Percentiles rank a stretch among this genome's conserved stretches.
Evolutionary conservation across 2,329 filamentous ascomycete species (phyloP).

Genomic region (Microdochium trichocladiopsis): DNA sequence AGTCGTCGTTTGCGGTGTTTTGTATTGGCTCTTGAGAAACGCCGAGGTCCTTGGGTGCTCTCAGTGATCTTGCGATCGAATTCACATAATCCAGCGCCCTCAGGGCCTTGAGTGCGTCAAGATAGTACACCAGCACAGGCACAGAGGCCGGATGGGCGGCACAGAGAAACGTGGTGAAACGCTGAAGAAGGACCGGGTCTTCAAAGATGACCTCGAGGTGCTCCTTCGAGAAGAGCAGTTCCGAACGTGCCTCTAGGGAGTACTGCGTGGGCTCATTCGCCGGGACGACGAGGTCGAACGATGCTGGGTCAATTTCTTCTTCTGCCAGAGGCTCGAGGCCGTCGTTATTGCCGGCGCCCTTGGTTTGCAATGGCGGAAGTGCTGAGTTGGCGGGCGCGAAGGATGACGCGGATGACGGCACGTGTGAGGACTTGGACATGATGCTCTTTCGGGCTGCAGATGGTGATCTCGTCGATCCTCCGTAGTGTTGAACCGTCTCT

Average conservation of each 20-base stretch:
- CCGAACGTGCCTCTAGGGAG: conserved; percentile 56
- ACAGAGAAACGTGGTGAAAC: conserved; percentile 62
- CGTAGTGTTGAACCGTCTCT: neutral
- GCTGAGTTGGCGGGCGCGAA: conserved; percentile 6
- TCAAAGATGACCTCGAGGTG: conserved; percentile 61
- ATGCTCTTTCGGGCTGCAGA: conserved; percentile 17
- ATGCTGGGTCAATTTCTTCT: conserved; percentile 28
- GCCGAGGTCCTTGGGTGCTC: conserved; percentile 44
- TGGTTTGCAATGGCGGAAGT: conserved; percentile 16
- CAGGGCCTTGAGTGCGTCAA: conserved; percentile 64
- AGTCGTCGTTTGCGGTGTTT: conserved; percentile 46
- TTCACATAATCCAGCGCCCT: conserved; percentile 67
- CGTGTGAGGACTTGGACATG: conserved; percentile 15
- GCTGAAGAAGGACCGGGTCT: conserved; percentile 53
- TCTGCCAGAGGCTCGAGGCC: conserved; percentile 25
- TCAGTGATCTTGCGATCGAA: conserved; percentile 54
- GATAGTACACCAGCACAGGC: conserved; percentile 62
- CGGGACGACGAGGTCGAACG: conserved; percentile 37
- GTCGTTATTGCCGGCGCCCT: conserved; percentile 16
- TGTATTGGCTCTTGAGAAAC: conserved; percentile 45
- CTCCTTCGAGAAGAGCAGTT: conserved; percentile 57
- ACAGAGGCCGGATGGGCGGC: conserved; percentile 53
- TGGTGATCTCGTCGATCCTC: conserved; percentile 8
- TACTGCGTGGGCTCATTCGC: conserved; percentile 28
- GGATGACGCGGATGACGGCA: conserved; percentile 19